These are phyloP conservation scores for Colletotrichum abscissum DNA, from an alignment of 2,329 filamentous ascomycete genomes.

Conservation along the genomic window DNA sequence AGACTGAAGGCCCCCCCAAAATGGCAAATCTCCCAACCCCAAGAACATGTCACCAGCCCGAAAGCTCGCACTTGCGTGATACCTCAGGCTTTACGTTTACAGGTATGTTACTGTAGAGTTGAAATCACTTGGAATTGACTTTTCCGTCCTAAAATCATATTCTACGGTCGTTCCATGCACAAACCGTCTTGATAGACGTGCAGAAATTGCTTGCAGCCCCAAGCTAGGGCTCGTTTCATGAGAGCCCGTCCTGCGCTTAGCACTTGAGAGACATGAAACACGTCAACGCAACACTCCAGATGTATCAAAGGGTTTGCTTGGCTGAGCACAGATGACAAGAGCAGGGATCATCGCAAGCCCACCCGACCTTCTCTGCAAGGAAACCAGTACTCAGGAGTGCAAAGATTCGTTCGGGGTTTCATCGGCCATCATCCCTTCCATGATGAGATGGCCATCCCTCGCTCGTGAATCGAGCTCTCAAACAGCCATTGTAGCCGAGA, in stretches of 20 bases:
- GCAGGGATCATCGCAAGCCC: not conserved
- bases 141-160: not conserved
- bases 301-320: constrained; percentile 20
- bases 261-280: constrained; percentile 25
- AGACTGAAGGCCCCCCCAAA: not conserved
- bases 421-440: not conserved
- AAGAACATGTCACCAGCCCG: not conserved
- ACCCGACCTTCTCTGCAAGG: not conserved
- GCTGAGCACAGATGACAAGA: not conserved
- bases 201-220: not conserved
- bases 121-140: not conserved
- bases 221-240: constrained; percentile 10
- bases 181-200: not conserved
- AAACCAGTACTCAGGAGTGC: not conserved
- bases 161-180: not conserved
- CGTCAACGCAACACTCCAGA: constrained; percentile 23
- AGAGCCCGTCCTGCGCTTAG: not conserved
- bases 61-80: not conserved
- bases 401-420: not conserved
- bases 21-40: no score
- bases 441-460: not conserved
- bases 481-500: constrained; percentile 3
- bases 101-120: not conserved
- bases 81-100: no score
- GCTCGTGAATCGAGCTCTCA: not conserved